Evolutionary conservation across 2,329 filamentous ascomycete genomes (phyloP).

Genomic region (Fusarium veterinarium): DNA sequence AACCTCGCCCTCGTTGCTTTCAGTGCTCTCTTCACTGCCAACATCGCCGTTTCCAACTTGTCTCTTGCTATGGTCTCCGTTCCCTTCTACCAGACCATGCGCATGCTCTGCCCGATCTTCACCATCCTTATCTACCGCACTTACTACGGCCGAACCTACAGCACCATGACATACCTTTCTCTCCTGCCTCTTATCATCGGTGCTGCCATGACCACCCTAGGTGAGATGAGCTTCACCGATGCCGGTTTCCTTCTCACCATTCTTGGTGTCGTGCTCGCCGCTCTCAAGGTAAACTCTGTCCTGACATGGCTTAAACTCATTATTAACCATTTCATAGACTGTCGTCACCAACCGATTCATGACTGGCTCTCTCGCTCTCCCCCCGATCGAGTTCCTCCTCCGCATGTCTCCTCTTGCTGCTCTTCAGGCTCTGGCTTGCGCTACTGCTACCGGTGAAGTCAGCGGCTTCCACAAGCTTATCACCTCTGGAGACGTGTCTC

Average conservation of each 20-base stretch:
- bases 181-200: constrained; percentile 70
- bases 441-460: constrained; percentile 65
- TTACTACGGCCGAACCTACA: constrained; percentile 66
- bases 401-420: constrained; percentile 72
- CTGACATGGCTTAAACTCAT: background rate
- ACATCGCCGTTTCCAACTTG: constrained; percentile 73
- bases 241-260: constrained; percentile 67
- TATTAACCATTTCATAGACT: constrained; percentile 54
- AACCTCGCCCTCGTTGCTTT: constrained; percentile 68
- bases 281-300: constrained; percentile 59
- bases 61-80: constrained; percentile 72
- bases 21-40: constrained; percentile 70
- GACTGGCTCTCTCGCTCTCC: constrained; percentile 68
- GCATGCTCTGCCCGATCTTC: constrained; percentile 70
- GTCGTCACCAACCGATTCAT: constrained; percentile 73
- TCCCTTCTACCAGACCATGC: constrained; percentile 74
- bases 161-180: constrained; percentile 67
- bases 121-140: constrained; percentile 71
- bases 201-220: constrained; percentile 68
- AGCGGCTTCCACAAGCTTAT: constrained; percentile 53
- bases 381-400: constrained; percentile 69
- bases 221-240: constrained; percentile 72
- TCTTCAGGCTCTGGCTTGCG: constrained; percentile 64
- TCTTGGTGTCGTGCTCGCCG: constrained; percentile 64
- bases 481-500: constrained; percentile 49